Evolutionary conservation across 2,329 filamentous ascomycete species (phyloP), one percentile per base, ranked within the genome.

Genomic region (Spiromastix sp.): DNA sequence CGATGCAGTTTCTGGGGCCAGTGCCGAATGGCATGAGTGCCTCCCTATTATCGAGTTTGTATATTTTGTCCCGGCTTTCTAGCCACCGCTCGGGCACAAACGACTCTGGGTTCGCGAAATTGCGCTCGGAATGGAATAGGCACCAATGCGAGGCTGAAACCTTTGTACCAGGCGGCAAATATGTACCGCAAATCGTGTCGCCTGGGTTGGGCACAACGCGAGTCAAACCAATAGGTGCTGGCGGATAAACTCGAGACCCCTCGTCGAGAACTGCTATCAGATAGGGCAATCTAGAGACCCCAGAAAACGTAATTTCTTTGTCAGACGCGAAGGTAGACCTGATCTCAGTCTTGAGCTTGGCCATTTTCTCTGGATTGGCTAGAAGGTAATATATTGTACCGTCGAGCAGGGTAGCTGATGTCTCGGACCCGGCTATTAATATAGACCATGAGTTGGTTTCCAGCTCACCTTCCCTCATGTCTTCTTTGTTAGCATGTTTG

Each of bases 381-480:
- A 61, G 41, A 0, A 64, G 47, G 29, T 46, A 46, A 11, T 51
- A 66, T 0, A 56, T 60, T 6, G 57, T 32, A 4, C 60, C 64
- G 5, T 51, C 54, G 1, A 67, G 45, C 5, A 60, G 32, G 0
- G 57, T 64, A 0, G 64, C 64, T 0, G 62, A 61, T 0, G 66
- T 67, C 36, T 69, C 64, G 13, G 57, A 60, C 2, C 64, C 65
- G 2, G 63, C 66, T 4, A 61, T 34, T 43, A 67, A 63, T 22
- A 67, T 50, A 0, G 61, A 18, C 2, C 42, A 40, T 0, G 54
- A 46, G 32, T 61, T 63, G 0, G 52, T 38, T 13, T 63, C 50
- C 48, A 68, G 61, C 31, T 68, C 59, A 1, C 28, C 38, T 16
- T 45, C 33, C 3, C 47, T 48, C 42, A 56, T 42, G 1, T 40